Base-by-base conservation (phyloP, 1,284 basidiomycete genomes). In the Austroboletus novae-zelandiae region DNA sequence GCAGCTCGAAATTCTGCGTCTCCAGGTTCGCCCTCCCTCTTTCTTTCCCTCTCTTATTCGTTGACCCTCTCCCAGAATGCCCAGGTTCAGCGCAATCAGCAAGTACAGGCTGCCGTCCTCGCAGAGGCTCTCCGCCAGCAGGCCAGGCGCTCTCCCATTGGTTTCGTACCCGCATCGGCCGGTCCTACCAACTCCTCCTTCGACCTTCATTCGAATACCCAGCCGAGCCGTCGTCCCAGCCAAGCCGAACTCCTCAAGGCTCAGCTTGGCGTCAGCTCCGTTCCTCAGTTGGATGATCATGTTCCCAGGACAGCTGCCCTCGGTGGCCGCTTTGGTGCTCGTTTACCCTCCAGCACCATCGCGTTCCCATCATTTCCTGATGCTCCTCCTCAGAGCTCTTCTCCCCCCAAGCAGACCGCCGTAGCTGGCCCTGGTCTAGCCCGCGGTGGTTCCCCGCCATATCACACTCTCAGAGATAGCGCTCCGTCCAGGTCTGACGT, bases 271-370 rank as follows among this genome's bases (percentile, higher is more conserved):
- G 67, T 79, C 49, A 11, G 41, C 23, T 32, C 43, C n/a, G 11
- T 39, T 25, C 27, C 57, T 4, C 67, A 54, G 35, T 57, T 60
- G 14, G 76, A 79, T 45, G 82, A 86, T 30, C 78, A 80, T 54
- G 74, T 83, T 47, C 88, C 89, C 43, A 89, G 89, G 89, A 87
- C 88, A 36, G 88, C 89, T 43, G 78, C 83, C 40, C 72, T 89
- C 30, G 83, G 81, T 48, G 89, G 89, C 50, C 81, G 81, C 58
- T 90, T 88, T 57, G 87, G 86, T 32, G 76, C 78, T 55, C 87
- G 89, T 55, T 30, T 55, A 0, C 48, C 57, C 14, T 68, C 78
- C 45, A 72, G 71, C 39, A 77, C 71, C 57, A 61, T 75, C 54
- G 75, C 73, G 55, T 67, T 57, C 62, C 69, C 56, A 51, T 72